Evolutionary conservation across 2,329 filamentous ascomycete species (phyloP).

Genomic region (Pseudogymnoascus sp.): DNA sequence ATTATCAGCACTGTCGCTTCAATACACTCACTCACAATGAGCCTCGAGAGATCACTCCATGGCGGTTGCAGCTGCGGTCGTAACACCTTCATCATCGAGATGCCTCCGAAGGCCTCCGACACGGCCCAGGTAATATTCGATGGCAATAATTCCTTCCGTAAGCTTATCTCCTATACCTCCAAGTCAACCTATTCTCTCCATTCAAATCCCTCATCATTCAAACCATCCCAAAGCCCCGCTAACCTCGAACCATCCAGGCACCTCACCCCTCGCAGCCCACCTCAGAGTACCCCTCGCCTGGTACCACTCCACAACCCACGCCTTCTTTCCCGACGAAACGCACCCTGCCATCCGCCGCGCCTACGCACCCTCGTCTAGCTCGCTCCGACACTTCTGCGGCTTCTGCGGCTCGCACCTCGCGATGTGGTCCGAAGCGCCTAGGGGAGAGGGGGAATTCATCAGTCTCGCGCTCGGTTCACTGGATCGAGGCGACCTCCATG

Average conservation of each 20-base stretch:
- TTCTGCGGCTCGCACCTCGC: conserved; percentile 82
- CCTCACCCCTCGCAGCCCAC: conserved; percentile 68
- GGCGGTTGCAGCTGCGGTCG: conserved; percentile 81
- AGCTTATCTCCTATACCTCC: conserved; percentile 34
- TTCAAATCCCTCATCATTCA: background rate
- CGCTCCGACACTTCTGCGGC: conserved; percentile 77
- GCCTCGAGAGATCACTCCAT: conserved; percentile 47
- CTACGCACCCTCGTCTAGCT: conserved; percentile 51
- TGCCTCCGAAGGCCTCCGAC: conserved; percentile 51
- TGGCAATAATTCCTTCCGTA: conserved; percentile 50
- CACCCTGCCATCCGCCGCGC: conserved; percentile 56
- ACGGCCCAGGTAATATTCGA: conserved; percentile 61
- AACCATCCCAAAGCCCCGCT: conserved; percentile 11
- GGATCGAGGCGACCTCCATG: conserved; percentile 57
- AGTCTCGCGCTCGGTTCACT: conserved; percentile 75
- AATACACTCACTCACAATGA: conserved; percentile 32
- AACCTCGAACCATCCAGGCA: conserved; percentile 42
- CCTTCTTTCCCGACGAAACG: conserved; percentile 72
- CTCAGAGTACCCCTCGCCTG: conserved; percentile 73
- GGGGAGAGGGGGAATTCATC: conserved; percentile 67
- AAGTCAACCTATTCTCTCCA: conserved; percentile 49
- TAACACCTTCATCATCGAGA: conserved; percentile 68
- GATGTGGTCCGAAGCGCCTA: conserved; percentile 71
- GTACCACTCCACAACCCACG: conserved; percentile 68
- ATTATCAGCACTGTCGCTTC: background rate